These are phyloP conservation scores for Suillus brevipes DNA, from an alignment of 768 basidiomycete species.

Conservation along the genomic window DNA sequence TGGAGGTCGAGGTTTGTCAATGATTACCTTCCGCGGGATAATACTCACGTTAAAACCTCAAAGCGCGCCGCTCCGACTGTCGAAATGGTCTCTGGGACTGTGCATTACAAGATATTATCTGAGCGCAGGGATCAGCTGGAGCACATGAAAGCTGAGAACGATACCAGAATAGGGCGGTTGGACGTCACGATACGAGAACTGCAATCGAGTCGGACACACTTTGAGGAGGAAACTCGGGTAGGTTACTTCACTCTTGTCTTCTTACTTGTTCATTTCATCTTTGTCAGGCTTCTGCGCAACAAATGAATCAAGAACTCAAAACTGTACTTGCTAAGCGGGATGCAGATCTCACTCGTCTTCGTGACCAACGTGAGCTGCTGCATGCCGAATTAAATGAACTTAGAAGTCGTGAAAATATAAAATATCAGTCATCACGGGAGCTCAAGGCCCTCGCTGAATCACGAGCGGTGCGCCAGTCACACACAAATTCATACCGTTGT, in stretches of 20 bases:
- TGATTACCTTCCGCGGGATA: constrained; percentile 33
- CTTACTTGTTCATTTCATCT: constrained; percentile 16
- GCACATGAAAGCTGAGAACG: constrained; percentile 40
- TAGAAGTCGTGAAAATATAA: constrained; percentile 60
- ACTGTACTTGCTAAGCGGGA: constrained; percentile 62
- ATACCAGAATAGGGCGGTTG: constrained; percentile 39
- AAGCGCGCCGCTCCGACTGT: constrained; percentile 34
- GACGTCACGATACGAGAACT: constrained; percentile 46
- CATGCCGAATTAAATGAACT: constrained; percentile 67
- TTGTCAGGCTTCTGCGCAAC: constrained; percentile 41
- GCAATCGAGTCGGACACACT: constrained; percentile 42
- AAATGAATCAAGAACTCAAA: constrained; percentile 64
- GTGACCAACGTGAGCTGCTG: constrained; percentile 71
- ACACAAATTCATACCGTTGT: constrained; percentile 10
- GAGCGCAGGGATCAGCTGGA: constrained; percentile 54
- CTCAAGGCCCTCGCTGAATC: constrained; percentile 64
- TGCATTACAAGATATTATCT: constrained; percentile 56
- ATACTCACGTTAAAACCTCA: constrained; percentile 5
- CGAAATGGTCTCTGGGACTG: constrained; percentile 47
- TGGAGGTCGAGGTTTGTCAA: constrained; percentile 48
- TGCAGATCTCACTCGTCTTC: constrained; percentile 63
- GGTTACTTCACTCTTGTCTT: constrained; percentile 22
- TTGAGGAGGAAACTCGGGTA: constrained; percentile 48
- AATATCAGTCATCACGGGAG: constrained; percentile 60
- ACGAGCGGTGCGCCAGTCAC: constrained; percentile 43